A percentile compares a stretch with the other conserved stretches of the same genome.
Conservation (phyloP, 495 filamentous ascomycete species). For the Tuber umbilicatum region DNA sequence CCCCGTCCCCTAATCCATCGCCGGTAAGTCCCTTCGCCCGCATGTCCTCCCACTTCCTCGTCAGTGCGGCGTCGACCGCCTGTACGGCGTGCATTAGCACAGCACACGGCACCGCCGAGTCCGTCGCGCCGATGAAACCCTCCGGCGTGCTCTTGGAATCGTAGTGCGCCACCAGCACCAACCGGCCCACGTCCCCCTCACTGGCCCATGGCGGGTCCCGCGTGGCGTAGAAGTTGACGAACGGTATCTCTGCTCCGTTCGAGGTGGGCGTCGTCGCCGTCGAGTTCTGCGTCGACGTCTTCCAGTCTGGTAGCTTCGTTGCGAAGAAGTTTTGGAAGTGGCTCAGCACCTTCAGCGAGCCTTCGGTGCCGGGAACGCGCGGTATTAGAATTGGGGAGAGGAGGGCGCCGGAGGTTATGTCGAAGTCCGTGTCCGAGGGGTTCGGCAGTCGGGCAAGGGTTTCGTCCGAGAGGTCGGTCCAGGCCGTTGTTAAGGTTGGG, state of each 20-base stretch:
- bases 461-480: slow-evolving; percentile 65
- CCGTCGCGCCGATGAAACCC: slow-evolving; percentile 89
- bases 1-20: slow-evolving; percentile 56
- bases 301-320: slow-evolving; percentile 68
- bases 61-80: slow-evolving; percentile 70
- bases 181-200: slow-evolving; percentile 64
- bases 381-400: slow-evolving; percentile 86
- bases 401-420: slow-evolving; percentile 63
- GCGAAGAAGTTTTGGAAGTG: slow-evolving; percentile 81
- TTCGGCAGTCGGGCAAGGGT: slow-evolving; percentile 59
- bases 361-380: slow-evolving; percentile 78
- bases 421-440: slow-evolving; percentile 66
- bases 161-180: slow-evolving; percentile 91
- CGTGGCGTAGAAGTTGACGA: slow-evolving; percentile 78
- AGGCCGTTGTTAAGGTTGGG: slow-evolving; percentile 49
- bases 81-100: slow-evolving; percentile 81
- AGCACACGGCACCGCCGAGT: slow-evolving; percentile 88
- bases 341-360: slow-evolving; percentile 63
- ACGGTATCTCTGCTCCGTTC: slow-evolving; percentile 63
- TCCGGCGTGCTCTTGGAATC: slow-evolving; percentile 74
- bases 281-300: slow-evolving; percentile 75
- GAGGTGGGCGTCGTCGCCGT: slow-evolving; percentile 71
- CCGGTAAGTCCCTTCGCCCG: slow-evolving; percentile 50
- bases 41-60: slow-evolving; percentile 72
- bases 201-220: slow-evolving; percentile 79